Evolutionary conservation across 768 basidiomycete genomes (phyloP).

Genomic region (Amanita phalloides): DNA sequence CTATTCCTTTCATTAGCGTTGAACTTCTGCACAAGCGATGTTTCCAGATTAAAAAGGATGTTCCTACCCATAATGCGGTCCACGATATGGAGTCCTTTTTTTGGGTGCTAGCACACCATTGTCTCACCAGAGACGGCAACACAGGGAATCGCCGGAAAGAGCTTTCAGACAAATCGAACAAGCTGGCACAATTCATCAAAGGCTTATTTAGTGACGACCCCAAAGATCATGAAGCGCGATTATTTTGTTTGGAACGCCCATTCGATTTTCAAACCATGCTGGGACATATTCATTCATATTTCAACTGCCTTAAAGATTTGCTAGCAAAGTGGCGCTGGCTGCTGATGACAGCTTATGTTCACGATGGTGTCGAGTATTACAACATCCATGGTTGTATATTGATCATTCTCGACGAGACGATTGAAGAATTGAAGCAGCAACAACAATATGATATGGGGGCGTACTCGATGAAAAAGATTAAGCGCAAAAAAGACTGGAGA

Average conservation of each 20-base stretch:
- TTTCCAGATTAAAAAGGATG: background rate
- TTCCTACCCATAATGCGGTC: constrained; percentile 2
- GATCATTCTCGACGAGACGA: background rate
- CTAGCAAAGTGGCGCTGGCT: background rate
- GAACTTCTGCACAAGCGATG: background rate
- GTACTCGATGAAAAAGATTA: no score
- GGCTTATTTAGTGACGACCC: background rate
- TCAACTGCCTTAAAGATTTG: background rate
- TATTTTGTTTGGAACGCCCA: no score
- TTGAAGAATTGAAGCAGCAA: background rate
- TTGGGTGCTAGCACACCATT: constrained; percentile 12
- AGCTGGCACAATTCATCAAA: background rate
- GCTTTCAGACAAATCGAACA: background rate
- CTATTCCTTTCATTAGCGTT: background rate
- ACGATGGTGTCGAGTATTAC: background rate
- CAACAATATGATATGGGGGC: no score
- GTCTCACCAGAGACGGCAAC: constrained; percentile 11
- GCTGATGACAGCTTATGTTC: background rate
- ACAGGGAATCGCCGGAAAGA: constrained; percentile 2
- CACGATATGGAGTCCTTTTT: constrained; percentile 15
- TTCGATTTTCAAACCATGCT: background rate
- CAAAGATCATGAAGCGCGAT: no score
- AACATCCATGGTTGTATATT: background rate
- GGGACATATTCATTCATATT: background rate
- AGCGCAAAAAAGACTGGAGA: no score